Evolutionary conservation across 2,329 filamentous ascomycete species (phyloP).

Genomic region (Verticillium isaacii): DNA sequence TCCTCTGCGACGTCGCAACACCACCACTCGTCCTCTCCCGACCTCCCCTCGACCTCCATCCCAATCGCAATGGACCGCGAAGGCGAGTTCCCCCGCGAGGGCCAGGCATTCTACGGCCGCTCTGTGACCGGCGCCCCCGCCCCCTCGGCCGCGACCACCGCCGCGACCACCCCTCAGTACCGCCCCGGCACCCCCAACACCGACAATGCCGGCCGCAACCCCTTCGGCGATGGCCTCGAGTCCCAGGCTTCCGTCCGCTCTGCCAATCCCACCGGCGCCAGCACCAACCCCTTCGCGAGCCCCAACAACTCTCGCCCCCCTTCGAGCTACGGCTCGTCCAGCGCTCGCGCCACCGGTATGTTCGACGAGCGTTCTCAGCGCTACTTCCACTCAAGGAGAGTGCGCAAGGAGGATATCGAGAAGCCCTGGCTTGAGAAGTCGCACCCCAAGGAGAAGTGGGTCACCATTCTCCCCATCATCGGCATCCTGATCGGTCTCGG

Average conservation of each 20-base stretch:
- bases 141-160: conserved; percentile 31
- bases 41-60: not conserved
- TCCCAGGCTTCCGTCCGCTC: conserved; percentile 21
- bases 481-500: conserved; percentile 65
- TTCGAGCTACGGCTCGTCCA: conserved; percentile 43
- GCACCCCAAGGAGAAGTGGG: conserved; percentile 80
- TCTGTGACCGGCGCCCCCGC: conserved; percentile 17
- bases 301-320: conserved; percentile 38
- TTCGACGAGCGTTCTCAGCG: conserved; percentile 36
- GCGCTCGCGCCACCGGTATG: conserved; percentile 25
- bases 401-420: conserved; percentile 68
- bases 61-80: not conserved
- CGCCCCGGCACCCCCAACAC: conserved; percentile 37
- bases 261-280: conserved; percentile 19
- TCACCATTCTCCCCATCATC: conserved; percentile 71
- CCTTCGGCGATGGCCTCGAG: conserved; percentile 34
- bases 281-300: conserved; percentile 41
- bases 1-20: not conserved
- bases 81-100: conserved; percentile 7
- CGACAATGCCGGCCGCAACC: conserved; percentile 28
- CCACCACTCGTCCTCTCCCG: not conserved
- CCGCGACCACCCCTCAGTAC: conserved; percentile 29
- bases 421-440: conserved; percentile 72
- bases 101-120: conserved; percentile 20
- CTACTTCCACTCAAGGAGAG: conserved; percentile 70